phyloP scores from a whole-genome alignment of 495 filamentous ascomycete genomes.

The Aspergillus asperescens region DNA sequence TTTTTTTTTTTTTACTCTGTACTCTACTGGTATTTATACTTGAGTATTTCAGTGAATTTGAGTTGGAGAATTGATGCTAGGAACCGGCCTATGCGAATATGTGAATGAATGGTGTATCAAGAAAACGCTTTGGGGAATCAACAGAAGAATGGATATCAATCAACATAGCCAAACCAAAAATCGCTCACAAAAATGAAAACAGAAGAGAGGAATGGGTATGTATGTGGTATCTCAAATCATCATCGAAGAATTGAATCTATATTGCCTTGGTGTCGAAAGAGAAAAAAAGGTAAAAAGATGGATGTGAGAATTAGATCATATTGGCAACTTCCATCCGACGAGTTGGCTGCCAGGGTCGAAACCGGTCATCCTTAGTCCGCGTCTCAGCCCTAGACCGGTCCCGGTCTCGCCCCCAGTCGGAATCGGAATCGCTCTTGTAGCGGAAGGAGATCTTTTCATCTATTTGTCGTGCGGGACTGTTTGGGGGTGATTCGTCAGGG shows the following conservation, averaged over 20 bases:
- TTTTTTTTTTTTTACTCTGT: not conserved
- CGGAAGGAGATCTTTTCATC: conserved; percentile 8
- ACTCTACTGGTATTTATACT: not conserved
- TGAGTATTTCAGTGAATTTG: not conserved
- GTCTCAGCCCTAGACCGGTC: not conserved
- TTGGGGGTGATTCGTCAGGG: conserved; percentile 14
- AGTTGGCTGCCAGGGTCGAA: conserved; percentile 11
- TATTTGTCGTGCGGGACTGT: conserved; percentile 6
- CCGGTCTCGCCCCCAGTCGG: not conserved
- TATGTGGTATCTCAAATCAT: conserved; percentile 7
- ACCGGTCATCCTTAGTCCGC: conserved; percentile 10
- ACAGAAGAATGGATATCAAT: conserved; percentile 1
- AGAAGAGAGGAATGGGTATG: not conserved
- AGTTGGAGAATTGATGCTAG: not conserved
- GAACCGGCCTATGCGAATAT: not conserved
- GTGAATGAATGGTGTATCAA: not conserved
- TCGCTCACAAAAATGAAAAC: not conserved
- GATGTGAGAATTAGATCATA: conserved; percentile 13
- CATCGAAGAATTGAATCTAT: not conserved
- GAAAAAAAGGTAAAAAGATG: not conserved
- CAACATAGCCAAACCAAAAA: not conserved
- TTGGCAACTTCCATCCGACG: conserved; percentile 15
- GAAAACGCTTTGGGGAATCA: conserved; percentile 6
- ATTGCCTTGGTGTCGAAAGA: not conserved
- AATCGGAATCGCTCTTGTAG: conserved; percentile 18